A percentile compares a stretch with the other conserved stretches of the same genome.
Conservation (phyloP, 306 rosid species). For the Myrica gale region DNA sequence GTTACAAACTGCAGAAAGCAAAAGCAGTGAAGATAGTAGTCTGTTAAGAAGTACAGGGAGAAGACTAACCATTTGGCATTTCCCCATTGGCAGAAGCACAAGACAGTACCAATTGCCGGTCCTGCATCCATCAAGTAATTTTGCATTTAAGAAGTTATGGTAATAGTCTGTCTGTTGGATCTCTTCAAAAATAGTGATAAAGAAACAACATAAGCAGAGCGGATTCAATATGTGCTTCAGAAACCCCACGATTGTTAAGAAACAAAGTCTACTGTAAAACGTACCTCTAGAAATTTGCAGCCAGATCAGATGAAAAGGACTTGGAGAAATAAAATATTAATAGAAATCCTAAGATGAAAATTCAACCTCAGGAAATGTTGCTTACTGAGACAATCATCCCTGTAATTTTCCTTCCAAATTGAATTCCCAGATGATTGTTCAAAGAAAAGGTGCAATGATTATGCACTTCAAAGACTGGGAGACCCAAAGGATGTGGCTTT, state of each 20-base stretch:
- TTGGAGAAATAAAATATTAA: neutral
- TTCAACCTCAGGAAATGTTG: neutral
- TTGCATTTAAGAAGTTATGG: neutral
- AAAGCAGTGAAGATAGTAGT: too few species aligned
- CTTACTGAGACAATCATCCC: neutral
- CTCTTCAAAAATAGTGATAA: neutral
- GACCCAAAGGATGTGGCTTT: neutral
- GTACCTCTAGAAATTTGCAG: neutral
- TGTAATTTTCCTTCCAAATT: neutral
- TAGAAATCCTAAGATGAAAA: neutral
- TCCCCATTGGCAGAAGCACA: neutral
- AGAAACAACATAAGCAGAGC: neutral
- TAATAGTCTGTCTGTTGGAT: neutral
- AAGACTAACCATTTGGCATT: constrained; percentile 5
- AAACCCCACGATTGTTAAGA: neutral
- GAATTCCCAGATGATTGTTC: neutral
- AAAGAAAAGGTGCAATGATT: neutral
- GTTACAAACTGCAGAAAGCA: too few species aligned
- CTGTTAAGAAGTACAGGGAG: neutral
- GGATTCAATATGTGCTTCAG: neutral
- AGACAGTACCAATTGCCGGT: neutral
- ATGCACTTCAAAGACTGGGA: neutral
- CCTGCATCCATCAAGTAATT: neutral
- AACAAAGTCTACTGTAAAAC: neutral
- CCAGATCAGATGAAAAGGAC: neutral